Conservation (phyloP, 768 basidiomycete genomes). For the Kwoniella newhampshirensis region DNA sequence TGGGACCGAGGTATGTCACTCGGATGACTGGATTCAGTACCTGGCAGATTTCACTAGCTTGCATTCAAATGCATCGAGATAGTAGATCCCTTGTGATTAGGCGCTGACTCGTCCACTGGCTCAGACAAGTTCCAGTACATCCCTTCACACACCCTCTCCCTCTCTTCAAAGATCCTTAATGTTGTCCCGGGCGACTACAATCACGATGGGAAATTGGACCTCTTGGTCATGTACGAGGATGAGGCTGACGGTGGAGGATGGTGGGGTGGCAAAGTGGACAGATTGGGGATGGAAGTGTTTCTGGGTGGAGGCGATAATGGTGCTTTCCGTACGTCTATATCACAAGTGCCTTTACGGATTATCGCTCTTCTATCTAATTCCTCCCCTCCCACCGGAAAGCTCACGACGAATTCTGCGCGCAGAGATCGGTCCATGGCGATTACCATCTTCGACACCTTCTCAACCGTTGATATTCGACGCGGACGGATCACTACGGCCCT, state of each 20-base stretch:
- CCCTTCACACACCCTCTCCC: slow-evolving; percentile 33
- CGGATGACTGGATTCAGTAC: too few species aligned
- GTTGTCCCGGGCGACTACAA: slow-evolving; percentile 92
- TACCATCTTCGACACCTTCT: slow-evolving; percentile 60
- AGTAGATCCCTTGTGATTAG: too few species aligned
- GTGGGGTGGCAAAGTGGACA: slow-evolving; percentile 47
- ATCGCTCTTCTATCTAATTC: too few species aligned
- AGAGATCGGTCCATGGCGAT: slow-evolving; percentile 11
- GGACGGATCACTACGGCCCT: slow-evolving; percentile 84
- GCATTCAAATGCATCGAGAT: too few species aligned
- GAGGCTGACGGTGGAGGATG: slow-evolving; percentile 55
- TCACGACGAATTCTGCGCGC: background rate
- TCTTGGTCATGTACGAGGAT: slow-evolving; percentile 78
- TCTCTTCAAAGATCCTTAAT: slow-evolving; percentile 62
- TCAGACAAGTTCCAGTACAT: slow-evolving; percentile 37
- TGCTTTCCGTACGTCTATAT: slow-evolving; percentile 36
- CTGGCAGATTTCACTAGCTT: too few species aligned
- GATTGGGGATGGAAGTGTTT: slow-evolving; percentile 71
- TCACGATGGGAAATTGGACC: slow-evolving; percentile 83
- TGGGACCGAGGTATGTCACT: slow-evolving; percentile 62
- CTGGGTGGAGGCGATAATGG: slow-evolving; percentile 64
- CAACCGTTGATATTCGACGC: slow-evolving; percentile 87
- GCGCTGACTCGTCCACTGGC: too few species aligned
- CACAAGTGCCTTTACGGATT: background rate
- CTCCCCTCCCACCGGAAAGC: too few species aligned